Evolutionary conservation across 179 eudicot genomes (phyloP).

Genomic region (Sideroxylon spinosum): DNA sequence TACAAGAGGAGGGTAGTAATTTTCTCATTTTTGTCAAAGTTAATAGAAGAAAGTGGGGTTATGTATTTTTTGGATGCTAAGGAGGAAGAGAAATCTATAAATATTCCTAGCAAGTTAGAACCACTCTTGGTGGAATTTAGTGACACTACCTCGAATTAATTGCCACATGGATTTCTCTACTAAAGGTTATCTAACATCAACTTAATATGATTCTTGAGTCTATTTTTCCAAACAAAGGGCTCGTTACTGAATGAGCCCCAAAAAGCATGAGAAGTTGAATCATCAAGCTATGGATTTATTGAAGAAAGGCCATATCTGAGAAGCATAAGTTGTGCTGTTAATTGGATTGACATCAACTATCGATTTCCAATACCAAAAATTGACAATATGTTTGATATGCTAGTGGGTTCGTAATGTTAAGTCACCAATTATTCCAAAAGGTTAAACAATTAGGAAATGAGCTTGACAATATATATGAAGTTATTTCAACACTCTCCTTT

Average conservation of each 20-base stretch:
- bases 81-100: not conserved
- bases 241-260: not conserved
- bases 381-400: constrained; percentile 9
- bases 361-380: constrained; percentile 2
- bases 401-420: too few species aligned
- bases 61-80: too few species aligned
- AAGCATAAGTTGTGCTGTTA: not conserved
- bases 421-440: too few species aligned
- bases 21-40: too few species aligned
- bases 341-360: not conserved
- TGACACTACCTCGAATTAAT: not conserved
- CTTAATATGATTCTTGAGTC: not conserved
- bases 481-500: too few species aligned
- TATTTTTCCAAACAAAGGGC: too few species aligned
- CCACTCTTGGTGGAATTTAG: not conserved
- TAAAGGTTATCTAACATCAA: constrained; percentile 7
- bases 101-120: not conserved
- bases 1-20: too few species aligned
- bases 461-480: too few species aligned
- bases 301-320: not conserved
- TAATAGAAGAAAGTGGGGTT: too few species aligned
- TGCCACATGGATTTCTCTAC: not conserved
- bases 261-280: not conserved
- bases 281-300: not conserved
- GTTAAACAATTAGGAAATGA: too few species aligned